phyloP scores from a whole-genome alignment of 805 yeast genomes.

The Zygosaccharomyces lentus region DNA sequence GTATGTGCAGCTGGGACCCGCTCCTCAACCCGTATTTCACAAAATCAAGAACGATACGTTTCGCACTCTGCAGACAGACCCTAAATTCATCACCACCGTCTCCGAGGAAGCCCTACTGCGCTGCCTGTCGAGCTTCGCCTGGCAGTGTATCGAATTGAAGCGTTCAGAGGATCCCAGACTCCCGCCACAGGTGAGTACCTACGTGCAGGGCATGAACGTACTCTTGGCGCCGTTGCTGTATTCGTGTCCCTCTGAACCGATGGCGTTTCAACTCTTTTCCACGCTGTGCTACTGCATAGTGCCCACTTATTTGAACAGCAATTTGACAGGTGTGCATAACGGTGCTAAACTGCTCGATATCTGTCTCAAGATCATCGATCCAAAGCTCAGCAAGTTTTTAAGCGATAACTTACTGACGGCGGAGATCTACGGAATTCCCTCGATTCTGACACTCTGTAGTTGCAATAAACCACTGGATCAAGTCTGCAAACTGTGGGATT shows the following conservation, averaged over 20 bases:
- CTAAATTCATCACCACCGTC: slow-evolving; percentile 57
- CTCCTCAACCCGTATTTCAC: slow-evolving; percentile 45
- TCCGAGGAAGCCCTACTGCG: slow-evolving; percentile 66
- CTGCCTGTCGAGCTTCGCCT: slow-evolving; percentile 68
- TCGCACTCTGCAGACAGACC: slow-evolving; percentile 75
- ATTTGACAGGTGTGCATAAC: slow-evolving; percentile 74
- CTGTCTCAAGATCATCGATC: slow-evolving; percentile 67
- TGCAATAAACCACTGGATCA: slow-evolving; percentile 82
- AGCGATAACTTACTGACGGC: slow-evolving; percentile 55
- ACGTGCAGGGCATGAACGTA: slow-evolving; percentile 93
- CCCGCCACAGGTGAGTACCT: slow-evolving; percentile 34
- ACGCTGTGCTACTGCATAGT: slow-evolving; percentile 57
- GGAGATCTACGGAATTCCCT: slow-evolving; percentile 80
- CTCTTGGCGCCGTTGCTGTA: slow-evolving; percentile 79
- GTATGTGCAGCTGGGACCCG: slow-evolving; percentile 53
- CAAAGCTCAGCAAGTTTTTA: slow-evolving; percentile 53
- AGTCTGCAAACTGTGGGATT: slow-evolving; percentile 81
- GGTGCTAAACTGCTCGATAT: slow-evolving; percentile 70
- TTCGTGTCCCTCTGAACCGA: slow-evolving; percentile 74
- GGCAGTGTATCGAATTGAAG: slow-evolving; percentile 33
- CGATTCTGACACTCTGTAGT: slow-evolving; percentile 78
- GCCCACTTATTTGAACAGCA: slow-evolving; percentile 75
- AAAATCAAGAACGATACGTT: slow-evolving; percentile 85
- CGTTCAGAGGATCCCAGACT: slow-evolving; percentile 10
- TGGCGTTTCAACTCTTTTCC: slow-evolving; percentile 71